Evolutionary conservation across 441 rosid species (phyloP), one percentile per base, ranked within the genome.

Genomic region (Dalechampia spathulata): DNA sequence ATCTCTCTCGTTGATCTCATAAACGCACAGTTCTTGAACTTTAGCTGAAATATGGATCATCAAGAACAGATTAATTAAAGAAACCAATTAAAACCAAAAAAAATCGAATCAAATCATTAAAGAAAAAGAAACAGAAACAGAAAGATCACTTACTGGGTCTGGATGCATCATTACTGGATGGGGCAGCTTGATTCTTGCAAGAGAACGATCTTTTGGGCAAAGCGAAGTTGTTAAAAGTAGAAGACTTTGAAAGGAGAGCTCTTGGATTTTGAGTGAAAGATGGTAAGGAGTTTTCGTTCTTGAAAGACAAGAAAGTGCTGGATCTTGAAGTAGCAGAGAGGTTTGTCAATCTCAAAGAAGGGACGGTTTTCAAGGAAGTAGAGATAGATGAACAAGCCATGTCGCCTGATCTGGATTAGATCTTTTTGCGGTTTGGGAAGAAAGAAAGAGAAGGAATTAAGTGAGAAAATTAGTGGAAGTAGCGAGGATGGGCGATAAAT

Each of bases 1-100:
- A 70, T 90, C 98, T 60, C 83, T 65, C 62, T 90, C 96, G 58
- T 87, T 90, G 50, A 90, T 63, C 81, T 90, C 96, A 66, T 90
- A 90, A 43, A 87, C 85, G 41, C 7, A 15, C 11, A 90, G 76
- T 45, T 87, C 92, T 62, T 90, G 98, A 48, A 87, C 73, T 52
- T 73, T 67, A 26, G 51, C 94, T 87, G 57, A 41, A 37, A 13
- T 12, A 19, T 12, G 4, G 30, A 26, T 46, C n/a, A n/a, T 6
- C 20, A 17, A 13, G 17, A 2, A 39, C 17, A 45, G 14, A 19
- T 30, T 30, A 30, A 30, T 30, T 30, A 30, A 38, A 12, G 16
- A 49, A 16, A 28, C 9, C 28, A 17, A 36, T 20, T 37, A 30
- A 62, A 26, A 23, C 0, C 6, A 15, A 21, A 42, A n/a, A n/a